Percentiles rank a stretch among this genome's conserved stretches.
Evolutionary conservation across 345 rosid genomes (phyloP).

Genomic region (Anacardium occidentale): DNA sequence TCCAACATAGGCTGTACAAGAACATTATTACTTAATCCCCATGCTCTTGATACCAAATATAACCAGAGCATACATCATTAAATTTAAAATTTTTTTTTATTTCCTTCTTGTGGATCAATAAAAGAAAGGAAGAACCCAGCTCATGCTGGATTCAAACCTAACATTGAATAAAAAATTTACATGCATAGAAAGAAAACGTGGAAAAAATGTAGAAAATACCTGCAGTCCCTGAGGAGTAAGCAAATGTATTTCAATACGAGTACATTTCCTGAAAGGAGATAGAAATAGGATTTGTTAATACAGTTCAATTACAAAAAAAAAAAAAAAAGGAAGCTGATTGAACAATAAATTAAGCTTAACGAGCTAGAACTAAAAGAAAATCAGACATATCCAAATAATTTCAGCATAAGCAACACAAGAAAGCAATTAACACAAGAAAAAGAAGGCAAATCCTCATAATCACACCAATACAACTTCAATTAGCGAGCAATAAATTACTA

Average conservation of each 20-base stretch:
- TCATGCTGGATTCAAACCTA: not conserved
- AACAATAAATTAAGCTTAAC: not conserved
- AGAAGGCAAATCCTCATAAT: not conserved
- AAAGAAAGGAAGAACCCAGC: not conserved
- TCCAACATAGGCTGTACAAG: slow-evolving; percentile 75
- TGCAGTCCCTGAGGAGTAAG: slow-evolving; percentile 78
- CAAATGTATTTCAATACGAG: slow-evolving; percentile 85
- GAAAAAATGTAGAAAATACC: slow-evolving; percentile 38
- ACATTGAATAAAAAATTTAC: not conserved
- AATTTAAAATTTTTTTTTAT: too few species aligned
- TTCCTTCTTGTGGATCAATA: too few species aligned
- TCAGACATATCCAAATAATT: not conserved
- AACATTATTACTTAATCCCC: slow-evolving; percentile 9
- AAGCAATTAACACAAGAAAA: not conserved
- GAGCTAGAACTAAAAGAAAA: not conserved
- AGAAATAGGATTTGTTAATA: not conserved
- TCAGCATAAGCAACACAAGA: slow-evolving; percentile 12
- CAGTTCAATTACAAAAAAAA: not conserved
- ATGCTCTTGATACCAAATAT: not conserved
- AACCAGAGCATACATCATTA: not conserved
- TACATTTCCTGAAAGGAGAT: slow-evolving; percentile 69
- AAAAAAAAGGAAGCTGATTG: too few species aligned
- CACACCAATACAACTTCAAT: not conserved
- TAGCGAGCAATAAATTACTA: not conserved
- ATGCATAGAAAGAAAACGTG: not conserved